These are phyloP conservation scores for Chaetomium globosum DNA, from an alignment of 2,329 filamentous ascomycete genomes.

Conservation along the genomic window DNA sequence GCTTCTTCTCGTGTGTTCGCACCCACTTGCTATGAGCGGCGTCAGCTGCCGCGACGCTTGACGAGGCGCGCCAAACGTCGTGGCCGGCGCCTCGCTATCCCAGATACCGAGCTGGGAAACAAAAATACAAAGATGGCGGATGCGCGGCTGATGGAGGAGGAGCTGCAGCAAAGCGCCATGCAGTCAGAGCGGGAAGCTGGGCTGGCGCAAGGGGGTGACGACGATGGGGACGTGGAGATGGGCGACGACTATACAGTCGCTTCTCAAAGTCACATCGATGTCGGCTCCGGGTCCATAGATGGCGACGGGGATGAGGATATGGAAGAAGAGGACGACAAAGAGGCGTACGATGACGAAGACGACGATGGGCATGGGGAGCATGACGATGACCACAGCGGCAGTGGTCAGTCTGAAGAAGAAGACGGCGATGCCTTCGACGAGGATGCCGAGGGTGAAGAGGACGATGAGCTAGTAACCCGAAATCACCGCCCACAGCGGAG, in stretches of 20 bases:
- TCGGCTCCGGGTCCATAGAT: slow-evolving; percentile 25
- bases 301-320: slow-evolving; percentile 36
- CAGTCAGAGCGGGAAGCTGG: slow-evolving; percentile 52
- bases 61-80: slow-evolving; percentile 26
- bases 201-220: slow-evolving; percentile 46
- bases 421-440: slow-evolving; percentile 36
- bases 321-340: slow-evolving; percentile 37
- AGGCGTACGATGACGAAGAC: slow-evolving; percentile 42
- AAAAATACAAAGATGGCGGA: slow-evolving; percentile 48
- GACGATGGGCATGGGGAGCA: slow-evolving; percentile 34
- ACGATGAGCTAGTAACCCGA: slow-evolving; percentile 35
- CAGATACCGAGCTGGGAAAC: slow-evolving; percentile 15
- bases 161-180: slow-evolving; percentile 59
- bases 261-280: slow-evolving; percentile 33
- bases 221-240: slow-evolving; percentile 39
- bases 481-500: slow-evolving; percentile 28
- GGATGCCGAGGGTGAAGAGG: slow-evolving; percentile 39
- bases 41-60: slow-evolving; percentile 28
- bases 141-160: slow-evolving; percentile 59
- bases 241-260: slow-evolving; percentile 32
- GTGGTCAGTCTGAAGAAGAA: slow-evolving; percentile 38
- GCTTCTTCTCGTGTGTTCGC: not conserved
- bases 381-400: slow-evolving; percentile 31
- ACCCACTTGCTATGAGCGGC: slow-evolving; percentile 33
- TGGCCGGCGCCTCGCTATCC: slow-evolving; percentile 2